Evolutionary conservation across 352 stramenopile species (phyloP).

Genomic region (Phytophthora fragariaefolia): DNA sequence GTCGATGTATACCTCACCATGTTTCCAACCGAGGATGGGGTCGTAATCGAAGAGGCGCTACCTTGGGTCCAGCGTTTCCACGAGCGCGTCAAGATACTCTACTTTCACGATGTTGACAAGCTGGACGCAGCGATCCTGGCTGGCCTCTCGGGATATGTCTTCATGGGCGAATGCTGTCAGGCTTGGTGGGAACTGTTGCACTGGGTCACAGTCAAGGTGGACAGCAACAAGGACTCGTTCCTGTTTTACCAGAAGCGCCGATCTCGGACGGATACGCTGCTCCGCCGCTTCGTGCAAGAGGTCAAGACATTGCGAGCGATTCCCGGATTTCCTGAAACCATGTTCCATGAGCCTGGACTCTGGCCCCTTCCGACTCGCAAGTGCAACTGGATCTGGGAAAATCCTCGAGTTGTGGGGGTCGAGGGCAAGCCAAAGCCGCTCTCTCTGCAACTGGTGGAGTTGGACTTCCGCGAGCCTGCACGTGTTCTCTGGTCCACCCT

Average conservation of each 20-base stretch:
- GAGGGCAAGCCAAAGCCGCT: not conserved
- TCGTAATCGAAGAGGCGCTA: not conserved
- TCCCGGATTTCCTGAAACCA: not conserved
- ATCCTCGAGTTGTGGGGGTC: not conserved
- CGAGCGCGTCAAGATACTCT: not conserved
- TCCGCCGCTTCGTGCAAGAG: too few species aligned
- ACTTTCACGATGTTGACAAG: too few species aligned
- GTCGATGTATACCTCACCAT: not conserved
- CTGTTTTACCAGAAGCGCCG: not conserved
- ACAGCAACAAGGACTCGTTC: not conserved
- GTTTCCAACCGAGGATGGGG: not conserved
- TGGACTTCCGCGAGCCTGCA: too few species aligned
- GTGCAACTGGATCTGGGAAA: not conserved
- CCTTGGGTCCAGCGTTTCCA: not conserved
- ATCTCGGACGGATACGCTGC: not conserved
- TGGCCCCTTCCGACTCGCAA: not conserved
- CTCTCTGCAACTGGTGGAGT: too few species aligned
- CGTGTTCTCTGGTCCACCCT: too few species aligned
- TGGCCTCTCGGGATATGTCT: too few species aligned
- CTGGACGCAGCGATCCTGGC: too few species aligned
- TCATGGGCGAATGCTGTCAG: not conserved
- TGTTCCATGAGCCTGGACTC: not conserved
- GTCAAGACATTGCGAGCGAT: not conserved
- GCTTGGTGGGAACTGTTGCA: not conserved
- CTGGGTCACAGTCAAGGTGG: not conserved